Conservation (phyloP, 352 stramenopile genomes). For the Pythium sp. region DNA sequence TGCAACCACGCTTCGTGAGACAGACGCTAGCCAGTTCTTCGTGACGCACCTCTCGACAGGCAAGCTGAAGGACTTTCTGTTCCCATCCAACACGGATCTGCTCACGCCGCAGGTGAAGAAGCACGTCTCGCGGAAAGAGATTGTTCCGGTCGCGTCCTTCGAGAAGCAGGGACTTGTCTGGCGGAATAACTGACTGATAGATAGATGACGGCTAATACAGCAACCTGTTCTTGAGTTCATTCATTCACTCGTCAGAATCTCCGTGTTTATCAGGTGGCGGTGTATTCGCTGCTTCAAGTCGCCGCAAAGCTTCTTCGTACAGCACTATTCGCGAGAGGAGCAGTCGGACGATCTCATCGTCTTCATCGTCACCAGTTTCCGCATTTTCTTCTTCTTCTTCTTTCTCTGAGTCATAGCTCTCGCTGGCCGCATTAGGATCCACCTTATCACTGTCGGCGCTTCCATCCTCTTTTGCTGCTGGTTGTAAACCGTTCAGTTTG, state of each 20-base stretch:
- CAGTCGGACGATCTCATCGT: slow-evolving; percentile 16
- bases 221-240: neutral
- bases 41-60: slow-evolving; percentile 29
- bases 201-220: neutral
- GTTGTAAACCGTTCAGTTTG: neutral
- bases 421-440: neutral
- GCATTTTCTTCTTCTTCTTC: neutral
- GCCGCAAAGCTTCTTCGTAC: slow-evolving; percentile 40
- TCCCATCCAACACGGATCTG: slow-evolving; percentile 49
- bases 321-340: slow-evolving; percentile 25
- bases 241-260: neutral
- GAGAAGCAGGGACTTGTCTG: slow-evolving; percentile 60
- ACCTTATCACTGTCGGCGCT: neutral
- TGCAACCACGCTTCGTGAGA: slow-evolving; percentile 39
- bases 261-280: neutral
- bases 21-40: slow-evolving; percentile 36
- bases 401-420: neutral
- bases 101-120: slow-evolving; percentile 65
- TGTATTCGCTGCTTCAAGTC: slow-evolving; percentile 20
- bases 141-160: slow-evolving; percentile 23
- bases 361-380: neutral
- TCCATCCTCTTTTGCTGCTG: neutral
- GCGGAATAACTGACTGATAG: slow-evolving; percentile 32
- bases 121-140: slow-evolving; percentile 50
- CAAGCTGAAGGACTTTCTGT: slow-evolving; percentile 52